These are phyloP conservation scores for Mucor velutinosus DNA, from an alignment of 371 early-diverging fungal genomes.

Conservation along the genomic window DNA sequence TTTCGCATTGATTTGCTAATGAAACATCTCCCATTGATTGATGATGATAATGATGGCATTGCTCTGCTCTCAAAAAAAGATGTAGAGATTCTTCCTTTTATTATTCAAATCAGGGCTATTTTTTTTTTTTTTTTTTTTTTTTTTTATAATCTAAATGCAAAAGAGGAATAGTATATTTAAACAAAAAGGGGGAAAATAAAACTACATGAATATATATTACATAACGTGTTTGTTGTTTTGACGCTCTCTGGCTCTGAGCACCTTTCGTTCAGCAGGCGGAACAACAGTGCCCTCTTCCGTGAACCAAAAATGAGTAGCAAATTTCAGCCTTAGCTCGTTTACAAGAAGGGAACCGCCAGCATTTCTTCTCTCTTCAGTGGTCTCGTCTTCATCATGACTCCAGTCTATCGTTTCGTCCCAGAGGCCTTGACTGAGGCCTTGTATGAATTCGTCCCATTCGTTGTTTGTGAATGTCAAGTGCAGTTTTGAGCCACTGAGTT, in stretches of 20 bases:
- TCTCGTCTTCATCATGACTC: slow-evolving; percentile 23
- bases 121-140: too few species aligned
- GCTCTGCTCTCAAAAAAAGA: too few species aligned
- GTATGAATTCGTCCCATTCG: slow-evolving; percentile 55
- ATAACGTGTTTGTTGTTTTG: slow-evolving; percentile 1
- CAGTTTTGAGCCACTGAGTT: slow-evolving; percentile 50
- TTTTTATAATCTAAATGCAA: not conserved
- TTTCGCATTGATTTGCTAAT: too few species aligned
- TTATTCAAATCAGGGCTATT: too few species aligned
- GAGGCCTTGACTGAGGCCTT: slow-evolving; percentile 33
- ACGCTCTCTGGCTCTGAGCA: slow-evolving; percentile 21
- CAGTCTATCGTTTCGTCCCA: slow-evolving; percentile 45
- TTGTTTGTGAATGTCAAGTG: slow-evolving; percentile 54
- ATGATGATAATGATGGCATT: too few species aligned
- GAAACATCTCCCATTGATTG: too few species aligned
- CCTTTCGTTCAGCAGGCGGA: slow-evolving; percentile 20
- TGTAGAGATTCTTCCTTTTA: too few species aligned
- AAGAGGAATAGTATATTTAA: not conserved
- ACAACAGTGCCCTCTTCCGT: slow-evolving; percentile 20
- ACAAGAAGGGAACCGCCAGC: slow-evolving; percentile 21
- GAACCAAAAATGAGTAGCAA: slow-evolving; percentile 38
- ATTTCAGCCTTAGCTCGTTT: slow-evolving; percentile 23
- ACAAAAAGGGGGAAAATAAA: not conserved
- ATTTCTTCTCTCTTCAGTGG: not conserved
- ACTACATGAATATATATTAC: not conserved